Base-by-base conservation (phyloP, 75 land plant species). In the Selaginella tamariscina region DNA sequence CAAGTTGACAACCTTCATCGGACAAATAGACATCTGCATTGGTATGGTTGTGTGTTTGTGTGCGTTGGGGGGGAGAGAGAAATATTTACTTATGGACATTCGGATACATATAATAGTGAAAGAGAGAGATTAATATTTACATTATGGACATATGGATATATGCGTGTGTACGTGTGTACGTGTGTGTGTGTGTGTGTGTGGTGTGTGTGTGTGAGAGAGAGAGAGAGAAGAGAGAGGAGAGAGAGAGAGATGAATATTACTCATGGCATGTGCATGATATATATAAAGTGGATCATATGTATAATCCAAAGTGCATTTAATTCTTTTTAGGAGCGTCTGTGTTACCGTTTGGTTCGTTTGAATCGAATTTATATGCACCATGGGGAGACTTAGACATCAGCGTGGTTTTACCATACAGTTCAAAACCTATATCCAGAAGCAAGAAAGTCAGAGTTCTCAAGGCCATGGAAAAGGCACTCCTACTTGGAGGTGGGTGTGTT, bases 311-410 rank as follows among this genome's bases (percentile, higher is more conserved):
- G n/a, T n/a, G n/a, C n/a, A n/a, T n/a, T n/a, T n/a, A n/a, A n/a
- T 24, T 31, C 56, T 15, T 71, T 44, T 30, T 66, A 90, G 96
- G 86, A 70, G 85, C 81, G 62, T 74, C 78, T 8, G 77, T 90
- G 21, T 72, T 75, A 66, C 87, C 96, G 49, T 90, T 90, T 83
- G 96, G 96, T 66, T 90, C 96, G 1, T 90, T 87, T 80, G 81
- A 75, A 22, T 90, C 96, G 30, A 71, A 90, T 64, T 85, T 90
- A 26, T 90, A 81, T 62, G 76, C 91, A 20, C 77, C 76, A 54
- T 81, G 79, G 81, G 88, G 91, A 27, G 96, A 90, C 77, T 67
- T 90, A 75, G 96, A 90, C 73, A 71, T 90, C 30, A 86, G 88
- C 0, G 66, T 90, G 39, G 82, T 86, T 30, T 68, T 78, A 30